Percentiles rank a stretch among this genome's conserved stretches.
These are phyloP conservation scores for Fallopia convolvulus DNA, from an alignment of 148 eudicot genomes.

Conservation along the genomic window DNA sequence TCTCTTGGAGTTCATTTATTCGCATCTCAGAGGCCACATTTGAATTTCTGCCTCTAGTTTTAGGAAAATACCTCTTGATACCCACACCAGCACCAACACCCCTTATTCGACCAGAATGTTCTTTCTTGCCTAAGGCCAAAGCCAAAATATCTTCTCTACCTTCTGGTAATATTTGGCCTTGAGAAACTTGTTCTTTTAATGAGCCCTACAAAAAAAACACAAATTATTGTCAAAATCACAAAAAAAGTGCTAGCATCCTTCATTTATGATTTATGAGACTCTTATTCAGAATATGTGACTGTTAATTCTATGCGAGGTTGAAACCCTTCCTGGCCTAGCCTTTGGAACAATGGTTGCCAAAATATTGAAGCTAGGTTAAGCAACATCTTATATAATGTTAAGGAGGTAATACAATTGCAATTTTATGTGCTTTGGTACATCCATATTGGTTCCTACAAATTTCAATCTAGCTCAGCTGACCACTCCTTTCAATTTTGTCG, in stretches of 20 bases:
- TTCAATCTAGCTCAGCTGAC: background rate
- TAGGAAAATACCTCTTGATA: background rate
- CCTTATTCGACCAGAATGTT: background rate
- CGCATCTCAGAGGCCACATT: background rate
- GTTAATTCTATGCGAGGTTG: too few relatives aligned
- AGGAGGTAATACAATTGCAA: slow-evolving; percentile 51
- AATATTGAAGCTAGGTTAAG: too few relatives aligned
- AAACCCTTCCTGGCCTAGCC: too few relatives aligned
- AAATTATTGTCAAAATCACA: too few relatives aligned
- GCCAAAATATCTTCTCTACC: background rate
- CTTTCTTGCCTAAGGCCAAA: background rate
- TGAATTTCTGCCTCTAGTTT: background rate
- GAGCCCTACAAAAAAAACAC: background rate
- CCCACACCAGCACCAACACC: background rate
- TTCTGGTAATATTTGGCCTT: background rate
- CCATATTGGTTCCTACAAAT: background rate
- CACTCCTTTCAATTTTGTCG: background rate
- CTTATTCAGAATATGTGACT: too few relatives aligned
- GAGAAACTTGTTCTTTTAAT: background rate
- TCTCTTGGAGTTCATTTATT: background rate
- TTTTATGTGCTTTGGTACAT: background rate
- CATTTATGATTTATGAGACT: too few relatives aligned
- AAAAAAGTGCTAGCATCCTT: too few relatives aligned
- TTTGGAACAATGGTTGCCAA: too few relatives aligned
- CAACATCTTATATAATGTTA: slow-evolving; percentile 31